Evolutionary conservation across 352 stramenopile species (phyloP).

Genomic region (Phytophthora boehmeriae): DNA sequence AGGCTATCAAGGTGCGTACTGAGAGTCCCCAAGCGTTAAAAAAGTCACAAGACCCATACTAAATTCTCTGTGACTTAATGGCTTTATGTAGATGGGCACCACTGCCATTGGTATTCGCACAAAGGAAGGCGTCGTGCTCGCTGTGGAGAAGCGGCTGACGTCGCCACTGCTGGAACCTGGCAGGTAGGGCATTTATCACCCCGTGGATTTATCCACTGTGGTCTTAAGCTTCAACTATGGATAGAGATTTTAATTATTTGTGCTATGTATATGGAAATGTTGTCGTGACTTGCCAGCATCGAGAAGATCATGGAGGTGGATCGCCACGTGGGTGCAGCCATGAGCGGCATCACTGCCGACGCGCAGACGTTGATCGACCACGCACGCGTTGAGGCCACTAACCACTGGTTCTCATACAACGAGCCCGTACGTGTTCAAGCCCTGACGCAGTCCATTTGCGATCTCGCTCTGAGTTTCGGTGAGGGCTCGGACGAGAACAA

Average conservation of each 20-base stretch:
- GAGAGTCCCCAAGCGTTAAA: background rate
- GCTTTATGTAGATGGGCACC: conserved; percentile 90
- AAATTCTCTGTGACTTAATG: background rate
- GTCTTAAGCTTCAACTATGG: background rate
- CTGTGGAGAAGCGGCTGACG: conserved; percentile 98
- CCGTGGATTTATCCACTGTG: background rate
- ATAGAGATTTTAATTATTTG: background rate
- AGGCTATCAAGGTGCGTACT: conserved; percentile 94
- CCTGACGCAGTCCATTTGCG: conserved; percentile 98
- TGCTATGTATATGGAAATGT: conserved; percentile 3
- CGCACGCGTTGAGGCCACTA: conserved; percentile 98
- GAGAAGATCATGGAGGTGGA: conserved; percentile 99
- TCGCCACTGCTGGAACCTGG: conserved; percentile 95
- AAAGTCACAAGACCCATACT: background rate
- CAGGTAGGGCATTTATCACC: conserved; percentile 48
- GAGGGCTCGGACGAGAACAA: conserved; percentile 93
- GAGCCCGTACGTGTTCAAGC: conserved; percentile 98
- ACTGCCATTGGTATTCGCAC: conserved; percentile 98
- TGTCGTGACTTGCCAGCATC: conserved; percentile 75
- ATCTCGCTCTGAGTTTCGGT: conserved; percentile 97
- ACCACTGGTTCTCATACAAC: conserved; percentile 98
- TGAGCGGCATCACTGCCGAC: conserved; percentile 98
- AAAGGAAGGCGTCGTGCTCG: conserved; percentile 97
- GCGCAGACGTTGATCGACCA: conserved; percentile 99
- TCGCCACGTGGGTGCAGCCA: conserved; percentile 96